These are phyloP conservation scores for Moricandia arvensis DNA, from an alignment of 345 rosid genomes.

Conservation along the genomic window DNA sequence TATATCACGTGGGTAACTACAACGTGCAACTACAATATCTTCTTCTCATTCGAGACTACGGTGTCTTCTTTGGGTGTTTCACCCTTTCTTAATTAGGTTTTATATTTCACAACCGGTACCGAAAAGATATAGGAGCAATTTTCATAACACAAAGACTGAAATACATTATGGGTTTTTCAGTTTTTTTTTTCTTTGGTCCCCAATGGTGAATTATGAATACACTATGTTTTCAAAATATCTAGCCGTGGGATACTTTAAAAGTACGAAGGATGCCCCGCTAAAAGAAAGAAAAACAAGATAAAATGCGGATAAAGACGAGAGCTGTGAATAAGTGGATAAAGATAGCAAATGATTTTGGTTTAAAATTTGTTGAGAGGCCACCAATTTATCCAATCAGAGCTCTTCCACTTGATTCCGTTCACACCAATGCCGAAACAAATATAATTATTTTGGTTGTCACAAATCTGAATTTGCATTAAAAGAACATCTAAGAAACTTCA, in stretches of 20 bases:
- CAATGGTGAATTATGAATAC: background rate
- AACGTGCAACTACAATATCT: background rate
- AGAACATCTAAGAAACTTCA: background rate
- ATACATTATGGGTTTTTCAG: background rate
- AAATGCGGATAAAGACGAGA: constrained; percentile 22
- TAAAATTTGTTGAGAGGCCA: constrained; percentile 23
- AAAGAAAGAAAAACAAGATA: constrained; percentile 7
- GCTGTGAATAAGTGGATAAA: constrained; percentile 33
- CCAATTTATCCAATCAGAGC: constrained; percentile 28
- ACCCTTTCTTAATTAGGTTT: background rate
- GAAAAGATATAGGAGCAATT: background rate
- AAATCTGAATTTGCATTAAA: constrained; percentile 12
- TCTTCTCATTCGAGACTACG: background rate
- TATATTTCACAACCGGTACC: background rate
- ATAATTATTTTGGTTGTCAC: constrained; percentile 10
- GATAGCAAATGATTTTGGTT: constrained; percentile 24
- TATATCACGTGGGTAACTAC: background rate
- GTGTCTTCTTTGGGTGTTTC: background rate
- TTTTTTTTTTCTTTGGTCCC: background rate
- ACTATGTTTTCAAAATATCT: background rate
- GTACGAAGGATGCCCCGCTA: background rate
- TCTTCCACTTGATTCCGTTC: constrained; percentile 28
- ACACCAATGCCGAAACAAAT: constrained; percentile 5
- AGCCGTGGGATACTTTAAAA: background rate
- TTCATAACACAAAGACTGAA: background rate